Evolutionary conservation across 1,284 basidiomycete species (phyloP), one percentile per base, ranked within the genome.

Genomic region (Golubevia pallescens): DNA sequence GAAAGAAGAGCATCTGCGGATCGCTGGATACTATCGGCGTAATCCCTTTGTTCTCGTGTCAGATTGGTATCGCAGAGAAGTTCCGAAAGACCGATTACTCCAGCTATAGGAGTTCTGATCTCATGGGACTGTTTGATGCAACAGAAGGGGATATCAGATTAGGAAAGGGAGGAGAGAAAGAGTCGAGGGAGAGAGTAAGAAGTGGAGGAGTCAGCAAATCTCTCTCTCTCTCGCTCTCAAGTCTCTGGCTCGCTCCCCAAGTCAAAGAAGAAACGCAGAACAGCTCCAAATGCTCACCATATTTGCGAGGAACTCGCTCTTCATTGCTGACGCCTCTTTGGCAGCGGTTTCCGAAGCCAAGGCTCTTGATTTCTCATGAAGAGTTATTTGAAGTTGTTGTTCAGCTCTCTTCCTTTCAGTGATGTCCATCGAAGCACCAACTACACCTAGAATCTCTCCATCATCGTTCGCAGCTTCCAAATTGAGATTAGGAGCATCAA

Each of bases 391-490:
- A 32, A 86, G 73, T 54, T 74, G 77, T 7, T 65, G 67, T 66
- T 86, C 80, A 1, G 84, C 79, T 16, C 70, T 70, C 56, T 80
- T 77, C 16, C 83, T 73, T 59, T 85, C 86, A 4, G 86, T 85
- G 51, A 86, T 81, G 64, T 86, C 84, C 71, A 82, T 75, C 16
- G 79, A 83, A n/a, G 86, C 84, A 38, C 85, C 78, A 32, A 86
- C 84, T 51, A 86, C 84, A 32, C 86, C 86, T 7, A 78, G 75
- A 66, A 82, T 77, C 19, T 67, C 20, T 1, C 70, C 71, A 32
- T 75, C 70, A 66, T 73, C 63, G 3, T 60, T 23, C 20, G 54
- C 14, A 16, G 3, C 52, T 21, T 13, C 24, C 57, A 13, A 13
- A 60, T 8, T 34, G 5, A n/a, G 3, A 21, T 56, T 28, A 3